These are phyloP conservation scores for Lumnitzera racemosa DNA, from an alignment of 345 rosid species.

Conservation along the genomic window DNA sequence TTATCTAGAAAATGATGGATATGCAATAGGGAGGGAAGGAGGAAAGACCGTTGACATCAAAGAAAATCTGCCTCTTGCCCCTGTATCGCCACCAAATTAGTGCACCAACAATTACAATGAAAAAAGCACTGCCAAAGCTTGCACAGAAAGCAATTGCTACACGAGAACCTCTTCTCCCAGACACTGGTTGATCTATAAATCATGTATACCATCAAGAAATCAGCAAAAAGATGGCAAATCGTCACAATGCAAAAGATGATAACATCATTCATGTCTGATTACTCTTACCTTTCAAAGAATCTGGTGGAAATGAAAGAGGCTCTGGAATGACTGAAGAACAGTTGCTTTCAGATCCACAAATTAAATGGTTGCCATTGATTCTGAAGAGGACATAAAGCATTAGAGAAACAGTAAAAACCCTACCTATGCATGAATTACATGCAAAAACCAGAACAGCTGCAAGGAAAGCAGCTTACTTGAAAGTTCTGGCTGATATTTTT, in stretches of 20 bases:
- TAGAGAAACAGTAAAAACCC: neutral
- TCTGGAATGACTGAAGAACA: constrained; percentile 81
- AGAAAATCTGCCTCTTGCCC: constrained; percentile 78
- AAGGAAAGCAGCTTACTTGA: constrained; percentile 49
- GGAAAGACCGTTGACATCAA: constrained; percentile 78
- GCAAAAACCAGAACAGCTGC: neutral
- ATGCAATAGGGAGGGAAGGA: neutral
- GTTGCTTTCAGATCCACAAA: constrained; percentile 58
- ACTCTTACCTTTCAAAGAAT: constrained; percentile 43
- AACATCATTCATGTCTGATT: neutral
- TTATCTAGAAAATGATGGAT: neutral
- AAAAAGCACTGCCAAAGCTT: constrained; percentile 79
- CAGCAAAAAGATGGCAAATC: neutral
- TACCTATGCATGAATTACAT: neutral
- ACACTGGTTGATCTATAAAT: constrained; percentile 41
- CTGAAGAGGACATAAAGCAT: constrained; percentile 28
- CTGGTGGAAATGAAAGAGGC: constrained; percentile 82
- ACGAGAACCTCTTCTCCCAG: constrained; percentile 42
- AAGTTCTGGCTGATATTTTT: constrained; percentile 77
- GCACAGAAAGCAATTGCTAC: constrained; percentile 76
- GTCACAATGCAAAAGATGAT: neutral
- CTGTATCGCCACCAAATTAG: constrained; percentile 81
- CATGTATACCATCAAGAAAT: constrained; percentile 5
- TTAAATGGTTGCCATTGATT: constrained; percentile 62
- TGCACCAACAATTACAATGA: constrained; percentile 39